Base-by-base conservation (phyloP, 169 alveolate species). In the Cryptosporidium viatorum region DNA sequence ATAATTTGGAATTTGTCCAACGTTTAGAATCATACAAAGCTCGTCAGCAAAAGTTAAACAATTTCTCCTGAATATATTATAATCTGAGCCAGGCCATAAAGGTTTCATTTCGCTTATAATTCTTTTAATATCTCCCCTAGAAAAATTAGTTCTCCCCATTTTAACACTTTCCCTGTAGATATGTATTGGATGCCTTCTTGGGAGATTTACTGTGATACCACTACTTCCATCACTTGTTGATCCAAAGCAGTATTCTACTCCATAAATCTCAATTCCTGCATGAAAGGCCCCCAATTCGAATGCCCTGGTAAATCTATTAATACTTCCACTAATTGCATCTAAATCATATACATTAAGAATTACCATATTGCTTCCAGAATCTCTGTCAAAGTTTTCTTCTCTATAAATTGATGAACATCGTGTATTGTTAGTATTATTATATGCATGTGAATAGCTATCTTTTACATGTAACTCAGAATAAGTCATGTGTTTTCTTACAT, bases 181-280 rank as follows among this genome's bases (percentile, higher is more conserved):
- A 43, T 86, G 92, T 48, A 71, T 80, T 14, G 85, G 89, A 59
- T 86, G 92, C 33, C 85, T 60, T 84, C 86, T 70, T 1, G 92
- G 92, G 8, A 74, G 50, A 39, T 73, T 86, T 41, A 71, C 86
- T 14, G 92, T 85, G 29, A 70, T 52, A 21, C 85, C 92, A 31
- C 51, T 85, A 39, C 85, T 84, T 23, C 85, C 89, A 69, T 86
- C 87, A 69, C 60, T 86, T 4, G 92, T 86, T 35, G 74, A 69
- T 41, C 92, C 92, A 71, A 35, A 86, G n/a, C 92, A 73, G 45
- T 84, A 86, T 45, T 86, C 92, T 23, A 73, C 85, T 16, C 92
- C 92, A 58, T 86, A 86, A 9, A 86, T 73, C 39, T 86, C 92
- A 39, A 86, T 70, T 10, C 92, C 92, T 26, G 86, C 92, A 59